phyloP scores from a whole-genome alignment of 75 land plant species.

The Picea sitchensis region DNA sequence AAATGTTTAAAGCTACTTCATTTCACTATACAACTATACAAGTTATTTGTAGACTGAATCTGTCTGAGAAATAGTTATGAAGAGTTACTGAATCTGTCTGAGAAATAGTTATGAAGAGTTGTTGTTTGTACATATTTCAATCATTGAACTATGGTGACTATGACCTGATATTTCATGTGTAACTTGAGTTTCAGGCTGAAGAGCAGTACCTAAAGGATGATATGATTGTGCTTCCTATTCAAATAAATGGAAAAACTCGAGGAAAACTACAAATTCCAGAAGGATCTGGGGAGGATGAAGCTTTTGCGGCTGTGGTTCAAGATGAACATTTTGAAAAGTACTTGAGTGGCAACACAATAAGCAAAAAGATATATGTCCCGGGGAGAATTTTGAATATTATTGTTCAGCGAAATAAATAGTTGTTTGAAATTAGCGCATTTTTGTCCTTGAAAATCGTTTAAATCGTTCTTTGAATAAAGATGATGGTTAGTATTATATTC shows the following conservation, averaged over 20 bases:
- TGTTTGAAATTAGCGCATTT: too few relatives aligned
- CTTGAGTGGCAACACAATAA: slow-evolving; percentile 50
- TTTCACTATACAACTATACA: background rate
- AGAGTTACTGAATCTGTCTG: background rate
- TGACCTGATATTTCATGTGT: background rate
- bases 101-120: background rate
- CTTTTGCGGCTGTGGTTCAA: slow-evolving; percentile 44
- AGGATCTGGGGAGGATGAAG: slow-evolving; percentile 64
- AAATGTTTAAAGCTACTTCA: background rate
- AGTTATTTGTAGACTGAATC: background rate
- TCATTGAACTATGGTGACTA: background rate
- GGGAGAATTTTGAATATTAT: slow-evolving; percentile 87
- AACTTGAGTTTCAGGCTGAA: slow-evolving; percentile 48
- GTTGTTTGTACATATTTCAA: background rate
- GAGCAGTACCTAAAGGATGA: slow-evolving; percentile 65
- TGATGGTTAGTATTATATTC: too few relatives aligned
- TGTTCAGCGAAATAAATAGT: slow-evolving; percentile 15
- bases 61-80: background rate
- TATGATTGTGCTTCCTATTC: slow-evolving; percentile 65
- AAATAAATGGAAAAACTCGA: slow-evolving; percentile 91
- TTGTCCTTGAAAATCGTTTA: too few relatives aligned
- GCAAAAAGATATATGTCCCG: slow-evolving; percentile 80
- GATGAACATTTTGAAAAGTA: slow-evolving; percentile 65
- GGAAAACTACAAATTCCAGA: slow-evolving; percentile 69
- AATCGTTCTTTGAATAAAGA: too few relatives aligned